These are phyloP conservation scores for Somion occarium DNA, from an alignment of 1,284 basidiomycete species.

Conservation along the genomic window DNA sequence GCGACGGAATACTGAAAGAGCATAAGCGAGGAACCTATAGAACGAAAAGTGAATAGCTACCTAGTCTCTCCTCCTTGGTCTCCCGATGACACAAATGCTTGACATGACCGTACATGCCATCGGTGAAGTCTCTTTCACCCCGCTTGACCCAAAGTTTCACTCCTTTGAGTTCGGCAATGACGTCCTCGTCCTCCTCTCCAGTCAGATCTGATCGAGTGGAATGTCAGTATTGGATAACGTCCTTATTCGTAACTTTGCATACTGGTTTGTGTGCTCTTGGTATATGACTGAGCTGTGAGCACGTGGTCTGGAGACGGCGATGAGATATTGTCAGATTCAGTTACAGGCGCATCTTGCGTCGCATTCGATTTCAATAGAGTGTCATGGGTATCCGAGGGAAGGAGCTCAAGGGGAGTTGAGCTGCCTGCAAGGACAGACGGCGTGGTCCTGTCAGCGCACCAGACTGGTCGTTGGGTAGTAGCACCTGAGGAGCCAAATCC, in stretches of 20 bases:
- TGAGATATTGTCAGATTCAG: no score
- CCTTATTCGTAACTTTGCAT: not conserved
- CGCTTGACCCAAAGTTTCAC: slow-evolving; percentile 59
- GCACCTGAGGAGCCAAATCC: slow-evolving; percentile 3
- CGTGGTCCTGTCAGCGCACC: no score
- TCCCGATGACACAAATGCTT: slow-evolving; percentile 47
- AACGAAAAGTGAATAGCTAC: slow-evolving; percentile 32
- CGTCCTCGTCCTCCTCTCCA: slow-evolving; percentile 60
- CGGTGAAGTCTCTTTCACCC: slow-evolving; percentile 50
- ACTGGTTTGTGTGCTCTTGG: slow-evolving; percentile 17
- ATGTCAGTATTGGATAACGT: not conserved
- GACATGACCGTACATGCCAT: slow-evolving; percentile 55
- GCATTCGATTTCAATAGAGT: no score
- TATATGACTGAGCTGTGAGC: slow-evolving; percentile 15
- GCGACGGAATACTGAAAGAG: slow-evolving; percentile 52
- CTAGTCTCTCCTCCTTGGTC: slow-evolving; percentile 37
- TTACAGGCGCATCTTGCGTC: no score
- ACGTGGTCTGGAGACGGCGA: slow-evolving; percentile 7
- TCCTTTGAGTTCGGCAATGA: slow-evolving; percentile 50
- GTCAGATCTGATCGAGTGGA: slow-evolving; percentile 36
- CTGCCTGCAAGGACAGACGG: not conserved
- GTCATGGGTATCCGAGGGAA: no score
- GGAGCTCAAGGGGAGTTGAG: not conserved
- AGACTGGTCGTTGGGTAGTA: not conserved
- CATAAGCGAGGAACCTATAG: not conserved